Evolutionary conservation across 495 filamentous ascomycete species (phyloP).

Genomic region (Penicillium fimorum): DNA sequence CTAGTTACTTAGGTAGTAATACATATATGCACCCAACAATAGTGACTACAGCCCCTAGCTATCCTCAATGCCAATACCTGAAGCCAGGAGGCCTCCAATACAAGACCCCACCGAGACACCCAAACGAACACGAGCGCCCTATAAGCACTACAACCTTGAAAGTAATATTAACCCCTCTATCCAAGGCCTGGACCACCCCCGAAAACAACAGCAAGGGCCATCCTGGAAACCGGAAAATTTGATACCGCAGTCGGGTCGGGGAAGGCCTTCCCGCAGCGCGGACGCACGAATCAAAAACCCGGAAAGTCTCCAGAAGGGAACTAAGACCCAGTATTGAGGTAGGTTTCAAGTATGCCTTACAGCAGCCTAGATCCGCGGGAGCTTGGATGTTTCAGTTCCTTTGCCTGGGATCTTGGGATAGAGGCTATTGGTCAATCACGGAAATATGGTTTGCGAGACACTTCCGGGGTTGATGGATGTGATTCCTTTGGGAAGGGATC

Average conservation of each 20-base stretch:
- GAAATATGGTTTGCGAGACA: conserved; percentile 2
- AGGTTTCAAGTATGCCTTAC: conserved; percentile 35
- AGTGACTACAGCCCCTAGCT: background rate
- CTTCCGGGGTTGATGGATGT: background rate
- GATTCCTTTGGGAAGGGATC: conserved; percentile 2
- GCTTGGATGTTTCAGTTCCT: conserved; percentile 20
- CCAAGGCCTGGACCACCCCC: background rate
- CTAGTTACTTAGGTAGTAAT: background rate
- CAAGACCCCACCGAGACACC: background rate
- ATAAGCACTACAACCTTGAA: background rate
- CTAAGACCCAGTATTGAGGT: conserved; percentile 21
- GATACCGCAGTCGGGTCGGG: conserved; percentile 8
- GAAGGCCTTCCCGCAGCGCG: conserved; percentile 18
- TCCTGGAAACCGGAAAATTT: conserved; percentile 3
- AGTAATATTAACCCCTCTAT: background rate
- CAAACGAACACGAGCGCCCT: background rate
- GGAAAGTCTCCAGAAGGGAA: conserved; percentile 12
- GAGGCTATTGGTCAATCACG: conserved; percentile 10
- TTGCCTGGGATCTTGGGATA: conserved; percentile 6
- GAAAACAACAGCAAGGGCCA: conserved; percentile 5
- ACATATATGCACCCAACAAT: background rate
- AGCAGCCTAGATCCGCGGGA: conserved; percentile 16
- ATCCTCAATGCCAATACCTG: conserved; percentile 3
- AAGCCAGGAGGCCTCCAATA: conserved; percentile 10
- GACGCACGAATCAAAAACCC: conserved; percentile 14